Percentiles rank a stretch among this genome's conserved stretches.
phyloP scores from a whole-genome alignment of 352 stramenopile genomes.

The Phytopythium litorale region DNA sequence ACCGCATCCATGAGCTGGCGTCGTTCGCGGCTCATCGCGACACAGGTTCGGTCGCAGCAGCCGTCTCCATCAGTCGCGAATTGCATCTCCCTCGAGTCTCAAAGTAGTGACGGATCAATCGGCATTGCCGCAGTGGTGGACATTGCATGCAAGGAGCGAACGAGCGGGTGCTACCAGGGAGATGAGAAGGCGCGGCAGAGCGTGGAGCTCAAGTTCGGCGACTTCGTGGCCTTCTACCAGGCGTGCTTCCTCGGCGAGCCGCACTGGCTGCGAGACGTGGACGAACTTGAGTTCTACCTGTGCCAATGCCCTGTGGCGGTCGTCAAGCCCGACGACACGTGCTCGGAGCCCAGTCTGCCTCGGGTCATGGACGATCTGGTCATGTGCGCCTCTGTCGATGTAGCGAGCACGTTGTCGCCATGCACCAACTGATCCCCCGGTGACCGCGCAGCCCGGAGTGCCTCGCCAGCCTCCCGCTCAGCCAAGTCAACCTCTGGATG shows the following conservation, averaged over 20 bases:
- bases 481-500: slow-evolving; percentile 87
- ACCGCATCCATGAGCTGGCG: slow-evolving; percentile 11
- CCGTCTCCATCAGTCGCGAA: not conserved
- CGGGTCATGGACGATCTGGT: slow-evolving; percentile 51
- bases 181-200: slow-evolving; percentile 57
- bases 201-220: slow-evolving; percentile 75
- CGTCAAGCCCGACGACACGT: slow-evolving; percentile 40
- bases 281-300: slow-evolving; percentile 80
- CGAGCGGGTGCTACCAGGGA: slow-evolving; percentile 47
- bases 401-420: not conserved
- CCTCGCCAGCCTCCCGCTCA: slow-evolving; percentile 36
- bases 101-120: slow-evolving; percentile 1
- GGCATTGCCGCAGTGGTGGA: slow-evolving; percentile 50
- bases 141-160: slow-evolving; percentile 60
- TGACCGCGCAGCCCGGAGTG: slow-evolving; percentile 30
- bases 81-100: not conserved
- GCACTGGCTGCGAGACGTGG: slow-evolving; percentile 71
- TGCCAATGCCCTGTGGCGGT: slow-evolving; percentile 78
- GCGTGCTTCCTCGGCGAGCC: slow-evolving; percentile 25
- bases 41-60: slow-evolving; percentile 18
- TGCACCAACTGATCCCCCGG: not conserved
- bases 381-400: slow-evolving; percentile 32
- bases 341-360: slow-evolving; percentile 35
- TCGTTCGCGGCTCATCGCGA: slow-evolving; percentile 29
- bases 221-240: slow-evolving; percentile 76